Conservation (phyloP, 2,329 filamentous ascomycete genomes). For the Aspergillus sp. region DNA sequence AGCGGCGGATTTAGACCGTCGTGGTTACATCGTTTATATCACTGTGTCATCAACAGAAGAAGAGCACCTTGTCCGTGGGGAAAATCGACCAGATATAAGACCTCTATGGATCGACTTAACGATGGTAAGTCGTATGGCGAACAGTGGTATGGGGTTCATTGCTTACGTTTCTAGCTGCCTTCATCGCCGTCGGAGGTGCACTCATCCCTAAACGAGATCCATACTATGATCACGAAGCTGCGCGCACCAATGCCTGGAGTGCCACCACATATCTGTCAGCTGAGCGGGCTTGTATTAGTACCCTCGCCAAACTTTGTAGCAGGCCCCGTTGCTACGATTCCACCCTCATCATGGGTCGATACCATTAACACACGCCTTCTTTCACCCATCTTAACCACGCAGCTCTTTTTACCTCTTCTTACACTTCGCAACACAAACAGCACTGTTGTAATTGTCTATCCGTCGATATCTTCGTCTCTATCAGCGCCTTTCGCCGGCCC, state of each 20-base stretch:
- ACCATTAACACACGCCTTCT: slow-evolving; percentile 90
- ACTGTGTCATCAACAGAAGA: slow-evolving; percentile 85
- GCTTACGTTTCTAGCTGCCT: slow-evolving; percentile 51
- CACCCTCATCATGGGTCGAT: slow-evolving; percentile 81
- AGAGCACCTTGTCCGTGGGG: slow-evolving; percentile 72
- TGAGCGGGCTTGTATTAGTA: slow-evolving; percentile 80
- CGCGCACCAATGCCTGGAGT: slow-evolving; percentile 76
- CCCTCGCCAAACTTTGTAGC: slow-evolving; percentile 76
- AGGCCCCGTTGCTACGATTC: slow-evolving; percentile 80
- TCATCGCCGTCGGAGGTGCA: slow-evolving; percentile 57
- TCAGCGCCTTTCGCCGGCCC: slow-evolving; percentile 58
- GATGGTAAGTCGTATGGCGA: slow-evolving; percentile 26
- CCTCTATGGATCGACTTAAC: slow-evolving; percentile 80
- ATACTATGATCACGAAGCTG: slow-evolving; percentile 69
- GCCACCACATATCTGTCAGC: slow-evolving; percentile 70
- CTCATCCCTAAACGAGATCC: slow-evolving; percentile 70
- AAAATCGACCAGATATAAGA: slow-evolving; percentile 78
- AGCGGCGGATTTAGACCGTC: slow-evolving; percentile 80
- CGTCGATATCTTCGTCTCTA: slow-evolving; percentile 47
- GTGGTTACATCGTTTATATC: slow-evolving; percentile 91
- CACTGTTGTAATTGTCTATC: slow-evolving; percentile 46
- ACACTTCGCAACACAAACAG: slow-evolving; percentile 58
- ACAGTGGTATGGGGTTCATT: not conserved
- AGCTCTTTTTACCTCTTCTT: slow-evolving; percentile 82
- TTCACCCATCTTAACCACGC: slow-evolving; percentile 82